Percentiles rank a stretch among this genome's conserved stretches.
Conservation (phyloP, 1,139 yeast species). For the Pichiaceae sp. region DNA sequence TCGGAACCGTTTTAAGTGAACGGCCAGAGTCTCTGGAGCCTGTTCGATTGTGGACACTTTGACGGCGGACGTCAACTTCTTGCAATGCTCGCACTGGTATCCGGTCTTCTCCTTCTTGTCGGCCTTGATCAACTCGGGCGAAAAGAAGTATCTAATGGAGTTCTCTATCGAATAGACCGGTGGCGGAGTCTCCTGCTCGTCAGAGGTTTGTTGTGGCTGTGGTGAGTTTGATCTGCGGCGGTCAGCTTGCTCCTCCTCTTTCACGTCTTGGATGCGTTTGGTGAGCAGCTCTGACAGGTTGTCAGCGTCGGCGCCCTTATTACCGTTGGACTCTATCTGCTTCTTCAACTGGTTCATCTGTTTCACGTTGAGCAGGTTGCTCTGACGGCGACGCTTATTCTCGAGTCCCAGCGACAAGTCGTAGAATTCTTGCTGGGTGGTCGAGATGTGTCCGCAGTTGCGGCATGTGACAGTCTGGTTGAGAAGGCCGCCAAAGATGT, state of each 20-base stretch:
- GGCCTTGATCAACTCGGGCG: conserved; percentile 64
- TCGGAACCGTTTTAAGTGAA: conserved; percentile 85
- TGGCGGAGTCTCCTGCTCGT: conserved; percentile 2
- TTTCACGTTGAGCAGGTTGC: conserved; percentile 18
- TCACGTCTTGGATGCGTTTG: conserved; percentile 14
- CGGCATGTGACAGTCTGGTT: conserved; percentile 80
- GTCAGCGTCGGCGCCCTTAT: conserved; percentile 12
- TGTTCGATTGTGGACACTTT: conserved; percentile 67
- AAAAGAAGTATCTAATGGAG: conserved; percentile 72
- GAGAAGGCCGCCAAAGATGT: conserved; percentile 86
- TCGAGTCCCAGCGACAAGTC: conserved; percentile 74
- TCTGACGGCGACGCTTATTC: conserved; percentile 35
- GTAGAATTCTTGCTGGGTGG: conserved; percentile 88
- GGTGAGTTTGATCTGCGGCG: neutral
- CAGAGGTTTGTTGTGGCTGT: neutral
- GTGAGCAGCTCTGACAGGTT: conserved; percentile 20
- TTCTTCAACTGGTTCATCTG: conserved; percentile 19
- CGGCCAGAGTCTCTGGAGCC: conserved; percentile 81
- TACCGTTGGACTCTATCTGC: conserved; percentile 15
- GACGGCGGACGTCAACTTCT: conserved; percentile 64
- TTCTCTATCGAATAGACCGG: conserved; percentile 54
- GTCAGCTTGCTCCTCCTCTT: neutral
- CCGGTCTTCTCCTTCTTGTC: conserved; percentile 59
- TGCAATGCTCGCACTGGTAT: conserved; percentile 84
- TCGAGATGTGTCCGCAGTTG: conserved; percentile 72